Base-by-base conservation (phyloP, 2,329 filamentous ascomycete species). In the Magnaporthiopsis poae region DNA sequence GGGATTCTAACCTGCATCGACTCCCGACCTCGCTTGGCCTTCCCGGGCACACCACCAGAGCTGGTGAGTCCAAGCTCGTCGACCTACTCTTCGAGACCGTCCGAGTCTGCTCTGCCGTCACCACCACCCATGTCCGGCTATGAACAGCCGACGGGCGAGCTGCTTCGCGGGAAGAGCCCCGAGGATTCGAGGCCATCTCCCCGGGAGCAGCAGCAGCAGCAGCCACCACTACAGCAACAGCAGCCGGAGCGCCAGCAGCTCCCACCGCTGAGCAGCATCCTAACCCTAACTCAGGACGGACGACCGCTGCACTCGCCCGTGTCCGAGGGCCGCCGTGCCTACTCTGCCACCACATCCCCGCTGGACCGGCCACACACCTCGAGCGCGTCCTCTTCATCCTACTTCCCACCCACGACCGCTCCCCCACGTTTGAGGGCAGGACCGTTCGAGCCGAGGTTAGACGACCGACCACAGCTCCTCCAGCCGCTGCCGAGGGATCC, bases 181-280 rank as follows among this genome's bases (percentile, higher is more conserved):
- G 78, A 79, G 69, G 77, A 78, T 66, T 73, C 73, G 71, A 65
- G 77, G 75, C 68, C 52, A 18, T 27, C 46, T 52, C 63, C 33
- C 29, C 75, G 76, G 66, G 78, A 80, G 35, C 39, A 63, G 39
- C 62, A 67, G 71, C 72, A 68, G 68, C 36, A 66, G 70, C 71
- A 62, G 46, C 63, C 25, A 61, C 36, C 11, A 12, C 36, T 13
- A 29, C 66, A 71, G 66, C 69, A 73, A 7, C 36, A 39, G 29
- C 66, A 71, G 66, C 73, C 29, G 68, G 69, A 33, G 72, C 77
- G 79, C 67, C 82, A 83, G 69, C 81, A 84, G 70, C 79, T 86
- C 29, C 84, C 84, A 1, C 81, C 84, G 7, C 71, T 87, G 69
- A 86, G 82, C 74, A 86, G 83, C 70, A 75, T 87, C 21, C 85